These are phyloP conservation scores for Mrakia frigida DNA, from an alignment of 768 basidiomycete genomes.

Conservation along the genomic window DNA sequence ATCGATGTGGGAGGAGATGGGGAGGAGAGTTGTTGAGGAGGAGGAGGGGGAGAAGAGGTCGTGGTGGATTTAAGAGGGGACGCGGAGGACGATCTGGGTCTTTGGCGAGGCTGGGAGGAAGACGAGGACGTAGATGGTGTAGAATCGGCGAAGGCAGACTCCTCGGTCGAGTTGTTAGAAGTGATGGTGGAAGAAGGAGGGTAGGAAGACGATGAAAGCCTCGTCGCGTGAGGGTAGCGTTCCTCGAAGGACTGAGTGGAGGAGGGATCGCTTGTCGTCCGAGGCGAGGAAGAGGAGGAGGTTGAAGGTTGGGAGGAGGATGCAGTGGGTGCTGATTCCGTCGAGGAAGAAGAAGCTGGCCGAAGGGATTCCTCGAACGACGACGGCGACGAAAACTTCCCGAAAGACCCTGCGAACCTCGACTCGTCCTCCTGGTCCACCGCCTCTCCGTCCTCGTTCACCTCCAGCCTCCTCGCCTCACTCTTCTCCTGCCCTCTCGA, in stretches of 20 bases:
- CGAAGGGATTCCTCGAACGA: too few relatives aligned
- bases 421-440: background rate
- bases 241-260: conserved; percentile 4
- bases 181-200: background rate
- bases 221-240: conserved; percentile 4
- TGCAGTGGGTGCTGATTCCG: too few relatives aligned
- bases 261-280: background rate
- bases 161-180: background rate
- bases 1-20: background rate
- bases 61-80: background rate
- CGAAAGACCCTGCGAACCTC: too few relatives aligned
- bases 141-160: background rate
- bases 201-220: background rate
- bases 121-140: background rate
- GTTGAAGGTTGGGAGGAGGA: too few relatives aligned
- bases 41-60: background rate
- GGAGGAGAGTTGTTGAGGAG: background rate
- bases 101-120: background rate
- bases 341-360: background rate
- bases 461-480: background rate
- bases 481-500: background rate
- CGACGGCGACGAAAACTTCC: too few relatives aligned
- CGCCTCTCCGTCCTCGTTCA: background rate
- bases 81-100: background rate
- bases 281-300: too few relatives aligned